Evolutionary conservation across 2,329 filamentous ascomycete species (phyloP).

Genomic region (Ophiostoma ips): DNA sequence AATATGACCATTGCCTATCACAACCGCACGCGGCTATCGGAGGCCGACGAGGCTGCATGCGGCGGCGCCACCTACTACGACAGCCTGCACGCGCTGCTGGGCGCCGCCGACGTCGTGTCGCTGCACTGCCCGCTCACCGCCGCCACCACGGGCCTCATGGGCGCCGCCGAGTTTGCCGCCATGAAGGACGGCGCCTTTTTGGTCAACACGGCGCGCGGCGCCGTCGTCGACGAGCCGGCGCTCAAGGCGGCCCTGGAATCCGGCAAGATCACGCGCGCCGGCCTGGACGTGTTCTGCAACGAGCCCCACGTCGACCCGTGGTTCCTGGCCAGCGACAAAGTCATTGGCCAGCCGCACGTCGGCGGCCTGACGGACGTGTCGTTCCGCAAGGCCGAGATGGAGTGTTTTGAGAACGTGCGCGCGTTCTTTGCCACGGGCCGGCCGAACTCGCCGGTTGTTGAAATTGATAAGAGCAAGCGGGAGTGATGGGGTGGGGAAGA

Average conservation of each 20-base stretch:
- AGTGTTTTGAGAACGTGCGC: slow-evolving; percentile 5
- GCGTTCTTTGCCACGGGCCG: slow-evolving; percentile 5
- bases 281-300: slow-evolving; percentile 42
- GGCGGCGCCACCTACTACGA: slow-evolving; percentile 1
- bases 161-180: slow-evolving; percentile 31
- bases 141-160: slow-evolving; percentile 34
- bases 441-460: slow-evolving; percentile 9
- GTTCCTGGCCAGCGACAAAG: slow-evolving; percentile 43
- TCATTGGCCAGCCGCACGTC: slow-evolving; percentile 52
- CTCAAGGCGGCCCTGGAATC: slow-evolving; percentile 37
- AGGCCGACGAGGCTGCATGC: slow-evolving; percentile 19
- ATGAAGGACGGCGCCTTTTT: slow-evolving; percentile 44
- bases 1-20: slow-evolving; percentile 46
- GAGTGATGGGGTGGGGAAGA: no score
- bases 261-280: slow-evolving; percentile 38
- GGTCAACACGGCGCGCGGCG: slow-evolving; percentile 43
- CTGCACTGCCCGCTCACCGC: slow-evolving; percentile 30
- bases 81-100: slow-evolving; percentile 28
- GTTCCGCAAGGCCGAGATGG: slow-evolving; percentile 2
- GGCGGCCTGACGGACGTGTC: slow-evolving; percentile 48
- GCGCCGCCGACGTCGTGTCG: slow-evolving; percentile 32
- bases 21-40: slow-evolving; percentile 34
- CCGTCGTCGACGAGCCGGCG: slow-evolving; percentile 41
- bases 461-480: background rate
- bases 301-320: slow-evolving; percentile 49